Evolutionary conservation across 2,329 filamentous ascomycete genomes (phyloP).

Genomic region (Aspergillus texensis): DNA sequence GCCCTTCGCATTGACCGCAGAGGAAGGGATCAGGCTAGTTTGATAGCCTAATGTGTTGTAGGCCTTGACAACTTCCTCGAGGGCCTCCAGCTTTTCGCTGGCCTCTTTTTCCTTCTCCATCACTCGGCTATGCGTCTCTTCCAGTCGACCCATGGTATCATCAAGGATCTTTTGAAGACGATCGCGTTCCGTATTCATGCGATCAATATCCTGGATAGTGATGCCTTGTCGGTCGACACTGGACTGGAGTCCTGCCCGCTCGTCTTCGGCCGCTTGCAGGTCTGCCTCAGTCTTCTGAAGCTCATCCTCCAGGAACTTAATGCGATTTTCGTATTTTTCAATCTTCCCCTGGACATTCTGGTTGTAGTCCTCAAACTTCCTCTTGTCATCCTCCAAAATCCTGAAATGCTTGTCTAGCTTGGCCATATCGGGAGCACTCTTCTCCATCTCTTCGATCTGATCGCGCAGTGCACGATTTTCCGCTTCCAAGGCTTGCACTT

Average conservation of each 20-base stretch:
- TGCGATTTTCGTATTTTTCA: constrained; percentile 82
- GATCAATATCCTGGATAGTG: constrained; percentile 97
- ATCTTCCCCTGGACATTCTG: constrained; percentile 78
- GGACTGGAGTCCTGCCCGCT: constrained; percentile 76
- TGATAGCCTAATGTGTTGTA: constrained; percentile 97
- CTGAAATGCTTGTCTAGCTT: constrained; percentile 87
- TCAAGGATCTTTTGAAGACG: constrained; percentile 88
- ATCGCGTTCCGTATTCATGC: constrained; percentile 95
- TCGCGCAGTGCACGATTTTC: constrained; percentile 79
- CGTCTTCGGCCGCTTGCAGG: constrained; percentile 77
- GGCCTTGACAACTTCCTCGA: constrained; percentile 85
- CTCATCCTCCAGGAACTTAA: constrained; percentile 81
- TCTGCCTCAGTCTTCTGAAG: constrained; percentile 77
- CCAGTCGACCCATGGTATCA: constrained; percentile 71
- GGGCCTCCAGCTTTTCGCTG: constrained; percentile 80
- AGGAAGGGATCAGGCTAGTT: constrained; percentile 82
- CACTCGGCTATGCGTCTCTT: constrained; percentile 81
- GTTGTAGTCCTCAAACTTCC: constrained; percentile 96
- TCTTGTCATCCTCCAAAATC: constrained; percentile 90
- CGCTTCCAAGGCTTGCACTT: constrained; percentile 81
- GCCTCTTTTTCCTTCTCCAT: constrained; percentile 88
- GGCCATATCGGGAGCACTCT: constrained; percentile 79
- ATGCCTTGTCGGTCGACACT: constrained; percentile 91
- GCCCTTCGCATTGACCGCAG: constrained; percentile 82
- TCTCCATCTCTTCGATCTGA: constrained; percentile 88